Evolutionary conservation across 768 basidiomycete species (phyloP).

Genomic region (Suillus subluteus): DNA sequence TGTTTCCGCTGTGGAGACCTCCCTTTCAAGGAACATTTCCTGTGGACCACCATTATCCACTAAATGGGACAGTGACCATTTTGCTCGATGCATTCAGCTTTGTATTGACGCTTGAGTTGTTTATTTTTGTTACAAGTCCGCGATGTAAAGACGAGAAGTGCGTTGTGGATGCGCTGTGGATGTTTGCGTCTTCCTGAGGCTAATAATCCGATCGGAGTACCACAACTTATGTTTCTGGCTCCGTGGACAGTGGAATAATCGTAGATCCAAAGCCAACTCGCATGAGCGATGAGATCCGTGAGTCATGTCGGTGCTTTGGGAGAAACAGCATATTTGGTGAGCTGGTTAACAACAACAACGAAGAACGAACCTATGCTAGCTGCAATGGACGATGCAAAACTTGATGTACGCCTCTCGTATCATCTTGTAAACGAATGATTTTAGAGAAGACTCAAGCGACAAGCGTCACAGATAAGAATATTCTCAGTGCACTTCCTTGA

Average conservation of each 20-base stretch:
- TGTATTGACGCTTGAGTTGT: not conserved
- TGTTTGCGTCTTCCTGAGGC: not conserved
- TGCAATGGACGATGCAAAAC: not conserved
- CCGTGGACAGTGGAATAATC: not conserved
- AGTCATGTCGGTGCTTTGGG: not conserved
- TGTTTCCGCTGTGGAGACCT: not conserved
- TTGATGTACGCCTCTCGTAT: not conserved
- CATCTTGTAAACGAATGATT: not conserved
- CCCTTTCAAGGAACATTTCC: not conserved
- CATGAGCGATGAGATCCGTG: not conserved
- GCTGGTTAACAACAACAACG: not conserved
- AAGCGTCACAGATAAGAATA: not conserved
- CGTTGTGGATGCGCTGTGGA: not conserved
- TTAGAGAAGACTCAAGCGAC: not conserved
- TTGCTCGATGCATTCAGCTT: too few species aligned
- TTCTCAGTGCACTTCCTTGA: not conserved
- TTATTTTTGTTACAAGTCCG: not conserved
- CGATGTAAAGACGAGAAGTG: not conserved
- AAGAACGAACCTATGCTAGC: not conserved
- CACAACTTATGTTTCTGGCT: not conserved
- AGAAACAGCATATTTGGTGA: not conserved
- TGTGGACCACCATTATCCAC: not conserved
- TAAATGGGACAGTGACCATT: not conserved
- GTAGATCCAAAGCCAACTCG: not conserved
- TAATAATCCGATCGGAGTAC: not conserved